Evolutionary conservation across 1,284 basidiomycete genomes (phyloP), one percentile per base, ranked within the genome.

Genomic region (Melampsora americana): DNA sequence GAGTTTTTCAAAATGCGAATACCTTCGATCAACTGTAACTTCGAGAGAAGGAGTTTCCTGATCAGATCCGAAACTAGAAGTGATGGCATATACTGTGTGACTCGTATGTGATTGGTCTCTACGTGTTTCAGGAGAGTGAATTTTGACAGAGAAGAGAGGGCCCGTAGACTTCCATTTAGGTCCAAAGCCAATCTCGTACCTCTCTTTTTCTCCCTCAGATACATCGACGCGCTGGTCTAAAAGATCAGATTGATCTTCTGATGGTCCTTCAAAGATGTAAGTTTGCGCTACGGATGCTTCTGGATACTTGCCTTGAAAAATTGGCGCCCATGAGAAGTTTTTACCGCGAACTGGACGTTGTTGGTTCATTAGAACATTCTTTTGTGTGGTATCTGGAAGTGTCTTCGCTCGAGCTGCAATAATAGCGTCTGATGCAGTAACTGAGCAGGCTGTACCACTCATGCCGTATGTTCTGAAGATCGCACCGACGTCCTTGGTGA

Each of bases 351-450:
- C n/a, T 28, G 20, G 6, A 56, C 20, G 53, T 56, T 56, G 20
- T 14, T 56, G 35, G 20, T 35, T 44, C 0, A 2, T 20, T 28
- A 26, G 14, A 26, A 28, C n/a, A 26, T 39, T 42, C 39, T 39
- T 44, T 44, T 20, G 1, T 28, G 12, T 14, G 59, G 46, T 65
- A 39, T 23, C 12, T 6, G 28, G 60, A 26, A 20, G 61, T 28
- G 16, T 39, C 60, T 50, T 72, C 70, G 35, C 44, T 39, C 60
- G 61, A 30, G 70, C 70, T 46, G 70, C 70, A 50, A 44, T 50
- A n/a, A 72, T 72, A 6, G 70, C 70, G 53, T 72, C 46, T n/a
- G 70, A 64, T n/a, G 70, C 70, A 50, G 70, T 65, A 48, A 72
- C 70, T 26, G 70, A 65, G 23, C 28, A 62, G 28, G 70, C 61